Evolutionary conservation across 2,329 filamentous ascomycete species (phyloP), one percentile per base, ranked within the genome.

Genomic region (Pseudopyricularia javanii): DNA sequence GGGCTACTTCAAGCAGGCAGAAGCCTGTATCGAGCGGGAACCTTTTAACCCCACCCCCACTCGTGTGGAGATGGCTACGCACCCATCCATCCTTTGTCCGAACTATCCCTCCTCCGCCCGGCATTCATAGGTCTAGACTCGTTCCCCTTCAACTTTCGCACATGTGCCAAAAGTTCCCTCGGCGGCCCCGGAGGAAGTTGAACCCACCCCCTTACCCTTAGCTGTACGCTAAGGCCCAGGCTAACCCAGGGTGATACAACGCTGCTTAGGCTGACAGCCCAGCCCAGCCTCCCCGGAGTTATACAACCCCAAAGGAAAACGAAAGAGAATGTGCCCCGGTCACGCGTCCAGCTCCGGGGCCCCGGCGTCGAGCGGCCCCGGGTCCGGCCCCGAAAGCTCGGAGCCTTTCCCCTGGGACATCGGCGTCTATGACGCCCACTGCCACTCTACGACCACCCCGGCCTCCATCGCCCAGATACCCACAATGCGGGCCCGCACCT

Each of bases 381-480:
- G 20, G 20, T 7, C 47, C 26, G 49, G 32, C 14, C 20, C 33
- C 22, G 49, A 15, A 9, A 26, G 20, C 49, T 28, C 20, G 20
- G 63, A 66, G 52, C 62, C 67, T 26, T 83, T 84, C 59, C 86
- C 86, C 12, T 90, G 86, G 86, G 74, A 84, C 1, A 66, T 83
- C 32, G 83, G 83, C 49, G 73, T 88, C 55, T 87, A 76, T 63
- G 88, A 93, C 63, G 86, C 88, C 22, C 88, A 93, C 70, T 91
- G 88, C 66, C 88, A 93, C 64, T 87, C 87, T 4, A 91, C 87
- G 28, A 87, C 91, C 65, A 88, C 82, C 20, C 83, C 89, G 77
- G 68, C 74, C 43, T 79, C 75, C 17, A 67, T 86, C 49, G 59
- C 71, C 11, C 66, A 64, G 12, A 82, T 91, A 40, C 69, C 78